Evolutionary conservation across 192 early-diverging fungal genomes (phyloP), one percentile per base, ranked within the genome.

Genomic region (Piromyces sp.): DNA sequence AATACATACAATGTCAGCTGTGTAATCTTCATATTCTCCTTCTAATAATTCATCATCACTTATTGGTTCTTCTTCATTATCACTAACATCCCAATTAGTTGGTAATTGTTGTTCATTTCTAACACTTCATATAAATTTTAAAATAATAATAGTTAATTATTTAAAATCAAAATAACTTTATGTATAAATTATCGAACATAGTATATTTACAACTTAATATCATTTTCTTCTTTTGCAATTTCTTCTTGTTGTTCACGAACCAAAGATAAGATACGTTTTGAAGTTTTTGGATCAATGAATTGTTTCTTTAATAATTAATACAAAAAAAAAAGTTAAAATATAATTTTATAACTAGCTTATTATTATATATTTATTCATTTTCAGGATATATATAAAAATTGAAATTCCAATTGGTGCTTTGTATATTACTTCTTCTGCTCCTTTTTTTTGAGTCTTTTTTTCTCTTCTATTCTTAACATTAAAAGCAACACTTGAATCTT

Each of bases 201-300:
- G 11, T 13, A 15, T 38, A 38, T 38, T 68, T 68, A 68, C 51
- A 68, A 68, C n/a, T 68, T 68, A 9, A 68, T 68, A 68, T 68
- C 22, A 68, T 82, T 82, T 29, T 83, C 40, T 83, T 92, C 89
- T 17, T 80, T 87, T 79, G 91, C 92, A 11, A 96, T 85, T 85
- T 98, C 96, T 36, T 94, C 92, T 87, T 98, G 97, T 88, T 99
- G 97, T 84, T 94, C 90, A 84, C 90, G 89, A 36, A 94, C 95
- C 82, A 99, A 92, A 84, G 91, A 85, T 81, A 99, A 84, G 88
- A 98, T 95, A 82, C 94, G 94, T 86, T 90, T 90, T 16, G 96
- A 97, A 36, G 95, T 93, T 84, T 95, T 96, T 79, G 93, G 89
- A 84, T 98, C 97, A n/a, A 97, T 88, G 80, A 87, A 92, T 86